A percentile compares a stretch with the other conserved stretches of the same genome.
Evolutionary conservation across 805 yeast species (phyloP).

Genomic region (Sporopachydermia lactativora): DNA sequence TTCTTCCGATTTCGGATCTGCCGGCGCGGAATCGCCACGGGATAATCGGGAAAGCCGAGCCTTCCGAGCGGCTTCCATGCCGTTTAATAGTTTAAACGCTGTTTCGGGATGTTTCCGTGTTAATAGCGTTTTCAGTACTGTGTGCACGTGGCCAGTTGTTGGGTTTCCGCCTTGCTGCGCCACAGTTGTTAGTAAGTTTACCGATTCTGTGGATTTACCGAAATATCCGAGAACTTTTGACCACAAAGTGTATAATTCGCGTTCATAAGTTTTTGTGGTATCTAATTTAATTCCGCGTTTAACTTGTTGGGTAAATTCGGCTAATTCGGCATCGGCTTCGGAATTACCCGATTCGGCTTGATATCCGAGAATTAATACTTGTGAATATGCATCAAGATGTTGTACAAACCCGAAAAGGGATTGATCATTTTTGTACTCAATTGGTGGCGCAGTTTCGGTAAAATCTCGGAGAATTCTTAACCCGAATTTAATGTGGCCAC

Average conservation of each 20-base stretch:
- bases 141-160: conserved; percentile 5
- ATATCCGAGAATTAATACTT: no score
- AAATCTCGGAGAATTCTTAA: no score
- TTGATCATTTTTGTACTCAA: no score
- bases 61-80: conserved; percentile 6
- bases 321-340: no score
- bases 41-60: not conserved
- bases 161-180: conserved; percentile 7
- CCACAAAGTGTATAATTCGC: conserved; percentile 12
- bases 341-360: no score
- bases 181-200: conserved; percentile 12
- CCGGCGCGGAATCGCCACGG: not conserved
- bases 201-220: conserved; percentile 9
- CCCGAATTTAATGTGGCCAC: no score
- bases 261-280: conserved; percentile 11
- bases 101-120: conserved; percentile 5
- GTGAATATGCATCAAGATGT: no score
- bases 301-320: not conserved
- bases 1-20: not conserved
- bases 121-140: conserved; percentile 10
- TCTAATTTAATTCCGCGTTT: conserved; percentile 7
- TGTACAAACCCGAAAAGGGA: no score
- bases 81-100: conserved; percentile 7
- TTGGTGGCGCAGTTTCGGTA: no score
- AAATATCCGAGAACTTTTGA: conserved; percentile 11